phyloP scores from a whole-genome alignment of 345 rosid genomes.

The Arabidopsis arenosa region DNA sequence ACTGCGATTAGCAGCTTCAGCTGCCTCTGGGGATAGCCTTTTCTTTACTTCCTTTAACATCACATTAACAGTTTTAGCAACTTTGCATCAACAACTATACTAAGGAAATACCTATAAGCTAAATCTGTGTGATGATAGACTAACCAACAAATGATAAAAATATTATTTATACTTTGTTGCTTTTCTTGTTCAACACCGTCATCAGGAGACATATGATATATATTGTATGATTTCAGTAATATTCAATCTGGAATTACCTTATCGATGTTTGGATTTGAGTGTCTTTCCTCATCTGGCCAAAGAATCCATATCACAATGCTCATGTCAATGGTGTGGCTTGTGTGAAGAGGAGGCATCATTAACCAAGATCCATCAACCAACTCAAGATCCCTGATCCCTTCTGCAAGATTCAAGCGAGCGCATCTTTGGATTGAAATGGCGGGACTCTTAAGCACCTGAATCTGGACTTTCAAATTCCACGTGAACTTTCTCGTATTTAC shows the following conservation, averaged over 20 bases:
- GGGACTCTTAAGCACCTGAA: slow-evolving; percentile 79
- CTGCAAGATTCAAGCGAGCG: slow-evolving; percentile 50
- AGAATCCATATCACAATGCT: slow-evolving; percentile 86
- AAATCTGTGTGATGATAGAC: slow-evolving; percentile 22
- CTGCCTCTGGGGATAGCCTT: slow-evolving; percentile 79
- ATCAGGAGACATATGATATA: slow-evolving; percentile 17
- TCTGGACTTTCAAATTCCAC: slow-evolving; percentile 90
- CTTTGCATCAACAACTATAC: slow-evolving; percentile 6
- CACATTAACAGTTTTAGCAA: slow-evolving; percentile 43
- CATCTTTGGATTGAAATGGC: slow-evolving; percentile 73
- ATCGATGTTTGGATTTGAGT: slow-evolving; percentile 81
- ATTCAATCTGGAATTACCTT: slow-evolving; percentile 60
- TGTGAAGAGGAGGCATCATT: slow-evolving; percentile 54
- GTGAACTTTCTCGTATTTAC: slow-evolving; percentile 67
- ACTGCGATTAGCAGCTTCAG: slow-evolving; percentile 84
- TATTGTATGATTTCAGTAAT: not conserved
- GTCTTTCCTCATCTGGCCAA: slow-evolving; percentile 98
- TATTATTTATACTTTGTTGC: not conserved
- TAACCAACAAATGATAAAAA: slow-evolving; percentile 20
- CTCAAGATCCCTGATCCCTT: slow-evolving; percentile 54
- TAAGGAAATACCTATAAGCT: slow-evolving; percentile 14
- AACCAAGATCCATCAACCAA: slow-evolving; percentile 60
- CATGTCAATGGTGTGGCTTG: slow-evolving; percentile 72
- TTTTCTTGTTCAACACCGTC: slow-evolving; percentile 14
- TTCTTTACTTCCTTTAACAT: slow-evolving; percentile 78